Evolutionary conservation across 1,284 basidiomycete species (phyloP).

Genomic region (Cutaneotrichosporon curvatum): DNA sequence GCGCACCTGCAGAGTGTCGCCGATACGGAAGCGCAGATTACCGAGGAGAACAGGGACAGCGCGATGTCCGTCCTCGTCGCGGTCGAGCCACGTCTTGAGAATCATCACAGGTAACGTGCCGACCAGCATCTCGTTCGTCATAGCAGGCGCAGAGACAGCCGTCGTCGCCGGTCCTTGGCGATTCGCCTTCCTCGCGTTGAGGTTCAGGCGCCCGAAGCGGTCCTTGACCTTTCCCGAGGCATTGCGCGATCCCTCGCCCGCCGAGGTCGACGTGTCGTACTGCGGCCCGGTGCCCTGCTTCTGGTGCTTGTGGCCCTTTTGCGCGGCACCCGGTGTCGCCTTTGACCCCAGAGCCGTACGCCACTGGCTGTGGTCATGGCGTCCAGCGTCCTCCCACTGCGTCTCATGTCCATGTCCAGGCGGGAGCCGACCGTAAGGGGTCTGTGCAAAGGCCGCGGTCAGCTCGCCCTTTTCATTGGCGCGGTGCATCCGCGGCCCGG

Average conservation of each 20-base stretch:
- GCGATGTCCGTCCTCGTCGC: conserved; percentile 76
- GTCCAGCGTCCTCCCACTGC: background rate
- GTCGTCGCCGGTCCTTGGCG: background rate
- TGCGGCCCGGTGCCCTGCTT: background rate
- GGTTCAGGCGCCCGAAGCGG: background rate
- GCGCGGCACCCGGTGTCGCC: too few relatives aligned
- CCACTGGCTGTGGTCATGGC: background rate
- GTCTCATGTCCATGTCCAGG: background rate
- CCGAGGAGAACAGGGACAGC: conserved; percentile 75
- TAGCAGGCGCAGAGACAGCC: conserved; percentile 52
- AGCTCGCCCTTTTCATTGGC: too few relatives aligned
- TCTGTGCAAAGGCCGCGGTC: too few relatives aligned
- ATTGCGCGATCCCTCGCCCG: too few relatives aligned
- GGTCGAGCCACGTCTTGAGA: conserved; percentile 81
- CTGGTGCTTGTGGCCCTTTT: too few relatives aligned
- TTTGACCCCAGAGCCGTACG: background rate
- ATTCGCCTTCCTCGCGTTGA: background rate
- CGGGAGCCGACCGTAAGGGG: too few relatives aligned
- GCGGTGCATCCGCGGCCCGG: too few relatives aligned
- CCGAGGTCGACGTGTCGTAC: too few relatives aligned
- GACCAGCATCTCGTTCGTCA: conserved; percentile 75
- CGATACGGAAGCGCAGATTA: conserved; percentile 43
- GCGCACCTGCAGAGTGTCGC: conserved; percentile 38
- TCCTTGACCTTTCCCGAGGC: background rate
- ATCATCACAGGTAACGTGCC: conserved; percentile 76